Evolutionary conservation across 257 asterid genomes (phyloP).

Genomic region (Primulina tabacum): DNA sequence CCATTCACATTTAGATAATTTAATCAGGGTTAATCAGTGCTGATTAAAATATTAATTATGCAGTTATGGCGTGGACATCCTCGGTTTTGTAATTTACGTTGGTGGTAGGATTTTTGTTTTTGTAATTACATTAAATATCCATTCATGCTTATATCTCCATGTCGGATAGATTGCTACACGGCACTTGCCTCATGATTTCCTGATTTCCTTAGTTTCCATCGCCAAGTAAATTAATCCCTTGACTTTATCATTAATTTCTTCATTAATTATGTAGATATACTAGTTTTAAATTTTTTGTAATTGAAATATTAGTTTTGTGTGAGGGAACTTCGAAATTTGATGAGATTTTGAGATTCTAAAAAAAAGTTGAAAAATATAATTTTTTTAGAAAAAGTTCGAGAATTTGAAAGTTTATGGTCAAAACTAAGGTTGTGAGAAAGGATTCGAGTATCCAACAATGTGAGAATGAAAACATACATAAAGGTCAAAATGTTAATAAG

Average conservation of each 20-base stretch:
- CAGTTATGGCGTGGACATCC: slow-evolving; percentile 26
- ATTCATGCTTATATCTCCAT: background rate
- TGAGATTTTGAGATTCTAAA: no score
- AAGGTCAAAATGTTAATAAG: background rate
- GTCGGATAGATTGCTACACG: background rate
- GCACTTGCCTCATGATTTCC: background rate
- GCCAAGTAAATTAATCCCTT: background rate
- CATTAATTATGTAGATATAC: background rate
- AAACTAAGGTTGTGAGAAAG: no score
- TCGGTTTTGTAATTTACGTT: slow-evolving; percentile 2
- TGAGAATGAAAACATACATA: background rate
- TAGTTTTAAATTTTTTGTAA: no score
- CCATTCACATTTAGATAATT: slow-evolving; percentile 19
- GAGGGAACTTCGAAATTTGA: no score
- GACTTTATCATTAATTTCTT: background rate
- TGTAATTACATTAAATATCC: slow-evolving; percentile 13
- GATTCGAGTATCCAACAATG: no score
- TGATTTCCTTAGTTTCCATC: background rate
- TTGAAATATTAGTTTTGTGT: no score
- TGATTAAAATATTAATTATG: slow-evolving; percentile 18
- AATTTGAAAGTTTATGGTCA: no score
- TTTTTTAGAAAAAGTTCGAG: no score
- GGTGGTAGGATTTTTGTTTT: slow-evolving; percentile 6
- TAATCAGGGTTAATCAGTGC: background rate
- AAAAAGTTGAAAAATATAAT: no score